phyloP scores from a whole-genome alignment of 169 alveolate species.

The Plasmodium gonderi region DNA sequence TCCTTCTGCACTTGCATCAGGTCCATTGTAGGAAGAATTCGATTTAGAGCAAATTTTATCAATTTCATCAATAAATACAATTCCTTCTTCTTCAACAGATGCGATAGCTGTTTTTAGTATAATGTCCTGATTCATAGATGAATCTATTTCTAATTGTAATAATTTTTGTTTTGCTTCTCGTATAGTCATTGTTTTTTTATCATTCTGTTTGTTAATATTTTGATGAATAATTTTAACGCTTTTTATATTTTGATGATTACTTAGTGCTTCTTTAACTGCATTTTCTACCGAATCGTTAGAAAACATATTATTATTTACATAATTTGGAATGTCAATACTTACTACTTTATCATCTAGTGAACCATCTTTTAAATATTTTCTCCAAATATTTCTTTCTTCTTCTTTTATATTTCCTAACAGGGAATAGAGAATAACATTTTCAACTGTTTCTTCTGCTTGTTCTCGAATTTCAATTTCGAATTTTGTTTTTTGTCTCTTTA shows the following conservation, averaged over 20 bases:
- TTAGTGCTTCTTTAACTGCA: conserved; percentile 69
- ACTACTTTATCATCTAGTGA: conserved; percentile 81
- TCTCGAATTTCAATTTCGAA: conserved; percentile 74
- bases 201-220: conserved; percentile 65
- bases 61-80: conserved; percentile 92
- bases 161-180: conserved; percentile 79
- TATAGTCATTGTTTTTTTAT: conserved; percentile 75
- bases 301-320: conserved; percentile 48
- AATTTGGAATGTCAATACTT: conserved; percentile 79
- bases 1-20: conserved; percentile 93
- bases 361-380: conserved; percentile 80
- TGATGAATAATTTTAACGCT: conserved; percentile 71
- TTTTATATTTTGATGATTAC: conserved; percentile 67
- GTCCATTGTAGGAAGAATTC: conserved; percentile 76
- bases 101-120: conserved; percentile 84
- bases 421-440: conserved; percentile 80
- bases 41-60: conserved; percentile 89
- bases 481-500: conserved; percentile 56
- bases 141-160: conserved; percentile 74
- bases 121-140: conserved; percentile 79
- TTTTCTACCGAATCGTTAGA: conserved; percentile 49
- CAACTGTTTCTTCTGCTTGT: conserved; percentile 81
- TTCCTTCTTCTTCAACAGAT: conserved; percentile 89
- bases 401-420: conserved; percentile 81
- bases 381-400: conserved; percentile 81